A percentile compares a stretch with the other conserved stretches of the same genome.
Evolutionary conservation across 495 filamentous ascomycete species (phyloP).

Genomic region (Thermothielavioides terrestris): DNA sequence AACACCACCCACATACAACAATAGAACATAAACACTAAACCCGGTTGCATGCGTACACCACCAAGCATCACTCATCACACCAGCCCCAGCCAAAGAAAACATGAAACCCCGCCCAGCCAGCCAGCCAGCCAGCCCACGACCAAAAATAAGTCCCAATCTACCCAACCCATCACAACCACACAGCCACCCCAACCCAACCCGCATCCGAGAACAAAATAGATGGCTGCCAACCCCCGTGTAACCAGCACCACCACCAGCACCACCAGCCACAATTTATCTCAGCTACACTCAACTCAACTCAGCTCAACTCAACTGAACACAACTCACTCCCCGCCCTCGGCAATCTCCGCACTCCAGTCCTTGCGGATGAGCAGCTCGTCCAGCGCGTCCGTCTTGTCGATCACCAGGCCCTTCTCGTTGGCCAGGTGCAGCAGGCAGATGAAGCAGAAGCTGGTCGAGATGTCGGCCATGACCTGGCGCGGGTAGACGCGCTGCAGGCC

Average conservation of each 20-base stretch:
- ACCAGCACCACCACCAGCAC: too few relatives aligned
- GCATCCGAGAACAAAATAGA: neutral
- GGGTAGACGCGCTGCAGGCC: slow-evolving; percentile 78
- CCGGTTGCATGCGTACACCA: neutral
- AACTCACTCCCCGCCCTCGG: slow-evolving; percentile 24
- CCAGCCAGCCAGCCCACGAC: too few relatives aligned
- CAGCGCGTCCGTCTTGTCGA: slow-evolving; percentile 49
- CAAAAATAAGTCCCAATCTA: too few relatives aligned
- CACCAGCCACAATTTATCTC: too few relatives aligned
- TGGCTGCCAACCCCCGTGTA: too few relatives aligned
- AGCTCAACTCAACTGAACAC: neutral
- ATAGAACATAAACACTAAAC: neutral
- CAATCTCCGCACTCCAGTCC: slow-evolving; percentile 48
- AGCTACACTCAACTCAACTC: neutral
- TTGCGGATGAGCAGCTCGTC: slow-evolving; percentile 49
- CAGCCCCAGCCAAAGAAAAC: too few relatives aligned
- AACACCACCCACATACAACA: neutral
- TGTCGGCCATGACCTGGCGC: slow-evolving; percentile 75
- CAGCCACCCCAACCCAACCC: too few relatives aligned
- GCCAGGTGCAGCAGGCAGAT: slow-evolving; percentile 93
- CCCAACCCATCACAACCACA: too few relatives aligned
- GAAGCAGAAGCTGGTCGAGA: slow-evolving; percentile 94
- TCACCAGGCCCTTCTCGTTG: slow-evolving; percentile 89
- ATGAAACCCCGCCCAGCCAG: too few relatives aligned
- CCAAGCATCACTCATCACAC: neutral